Evolutionary conservation across 2,329 filamentous ascomycete species (phyloP).

Genomic region (Arthroderma sp.): DNA sequence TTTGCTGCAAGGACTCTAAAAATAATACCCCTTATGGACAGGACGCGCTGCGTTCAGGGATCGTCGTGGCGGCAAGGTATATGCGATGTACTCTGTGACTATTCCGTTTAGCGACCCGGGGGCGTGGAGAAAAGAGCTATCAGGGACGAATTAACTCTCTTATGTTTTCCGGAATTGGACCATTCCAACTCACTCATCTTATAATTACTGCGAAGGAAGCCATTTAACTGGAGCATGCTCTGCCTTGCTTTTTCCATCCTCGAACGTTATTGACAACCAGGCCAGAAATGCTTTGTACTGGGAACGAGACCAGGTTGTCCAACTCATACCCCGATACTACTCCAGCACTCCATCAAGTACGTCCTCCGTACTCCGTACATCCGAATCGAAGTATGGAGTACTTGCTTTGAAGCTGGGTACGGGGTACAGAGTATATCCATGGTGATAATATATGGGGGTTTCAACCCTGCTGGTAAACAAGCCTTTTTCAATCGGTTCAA

Average conservation of each 20-base stretch:
- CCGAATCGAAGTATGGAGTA: background rate
- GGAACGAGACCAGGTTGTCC: background rate
- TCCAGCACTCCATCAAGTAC: background rate
- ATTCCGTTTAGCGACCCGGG: background rate
- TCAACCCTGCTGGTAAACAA: background rate
- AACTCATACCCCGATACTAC: background rate
- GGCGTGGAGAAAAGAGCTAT: background rate
- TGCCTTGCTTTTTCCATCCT: background rate
- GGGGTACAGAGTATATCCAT: background rate
- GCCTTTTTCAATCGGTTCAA: background rate
- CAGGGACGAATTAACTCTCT: background rate
- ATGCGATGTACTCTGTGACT: background rate
- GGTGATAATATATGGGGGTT: background rate
- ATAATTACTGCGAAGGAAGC: no score
- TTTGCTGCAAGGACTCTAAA: background rate
- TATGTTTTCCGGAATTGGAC: background rate
- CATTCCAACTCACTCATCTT: background rate
- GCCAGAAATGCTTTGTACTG: background rate
- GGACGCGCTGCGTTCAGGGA: background rate
- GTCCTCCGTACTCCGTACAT: background rate
- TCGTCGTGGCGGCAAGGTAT: slow-evolving; percentile 4
- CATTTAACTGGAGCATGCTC: background rate
- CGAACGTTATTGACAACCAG: background rate
- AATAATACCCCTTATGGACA: background rate
- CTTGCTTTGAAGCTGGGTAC: background rate